phyloP scores from a whole-genome alignment of 1,284 basidiomycete genomes.

The Fomes fomentarius region DNA sequence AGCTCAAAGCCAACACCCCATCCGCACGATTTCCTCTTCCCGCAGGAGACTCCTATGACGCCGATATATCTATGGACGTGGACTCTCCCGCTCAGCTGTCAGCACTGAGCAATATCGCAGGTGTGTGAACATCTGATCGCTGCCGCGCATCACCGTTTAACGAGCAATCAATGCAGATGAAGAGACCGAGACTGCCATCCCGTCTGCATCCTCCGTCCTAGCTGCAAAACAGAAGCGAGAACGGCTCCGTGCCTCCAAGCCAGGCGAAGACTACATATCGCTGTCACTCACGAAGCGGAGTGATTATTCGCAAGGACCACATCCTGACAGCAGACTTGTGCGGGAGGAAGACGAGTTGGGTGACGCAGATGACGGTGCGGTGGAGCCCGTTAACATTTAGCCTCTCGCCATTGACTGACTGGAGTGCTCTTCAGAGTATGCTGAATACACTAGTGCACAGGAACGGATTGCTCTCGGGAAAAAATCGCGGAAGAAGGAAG shows the following conservation, averaged over 20 bases:
- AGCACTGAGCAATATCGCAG: conserved; percentile 31
- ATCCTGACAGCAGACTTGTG: conserved; percentile 86
- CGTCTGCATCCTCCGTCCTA: conserved; percentile 75
- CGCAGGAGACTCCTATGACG: conserved; percentile 44
- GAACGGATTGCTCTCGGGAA: conserved; percentile 88
- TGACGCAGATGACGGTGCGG: conserved; percentile 88
- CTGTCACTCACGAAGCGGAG: conserved; percentile 65
- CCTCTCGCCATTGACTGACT: neutral
- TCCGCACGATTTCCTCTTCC: conserved; percentile 52
- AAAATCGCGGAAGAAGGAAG: conserved; percentile 80
- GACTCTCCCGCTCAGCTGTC: conserved; percentile 39
- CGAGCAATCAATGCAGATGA: too few species aligned
- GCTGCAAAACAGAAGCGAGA: conserved; percentile 83
- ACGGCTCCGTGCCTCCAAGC: conserved; percentile 49
- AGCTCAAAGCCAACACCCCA: conserved; percentile 84
- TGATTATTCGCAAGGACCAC: conserved; percentile 70
- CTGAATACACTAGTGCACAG: conserved; percentile 88
- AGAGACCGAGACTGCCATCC: conserved; percentile 56
- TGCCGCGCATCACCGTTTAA: too few species aligned
- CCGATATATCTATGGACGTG: conserved; percentile 56
- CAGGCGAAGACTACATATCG: conserved; percentile 82
- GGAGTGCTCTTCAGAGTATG: conserved; percentile 63
- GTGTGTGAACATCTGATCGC: neutral
- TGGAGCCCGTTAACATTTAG: neutral
- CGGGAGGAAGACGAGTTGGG: conserved; percentile 90